These are phyloP conservation scores for Vicia sativa DNA, from an alignment of 306 rosid species.

Conservation along the genomic window DNA sequence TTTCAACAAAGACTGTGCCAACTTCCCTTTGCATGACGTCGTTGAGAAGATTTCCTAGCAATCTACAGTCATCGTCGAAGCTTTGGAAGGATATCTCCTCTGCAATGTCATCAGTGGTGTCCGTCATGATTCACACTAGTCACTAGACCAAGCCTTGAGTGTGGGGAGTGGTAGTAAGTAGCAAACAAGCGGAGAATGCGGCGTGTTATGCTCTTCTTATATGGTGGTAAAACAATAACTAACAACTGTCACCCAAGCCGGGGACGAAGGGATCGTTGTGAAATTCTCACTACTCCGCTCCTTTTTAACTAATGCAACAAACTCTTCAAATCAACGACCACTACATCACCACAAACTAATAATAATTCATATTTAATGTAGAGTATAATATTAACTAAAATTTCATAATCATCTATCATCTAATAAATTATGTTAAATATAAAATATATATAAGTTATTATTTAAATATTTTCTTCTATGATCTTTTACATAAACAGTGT, in stretches of 20 bases:
- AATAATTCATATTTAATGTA: too few relatives aligned
- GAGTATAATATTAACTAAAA: too few relatives aligned
- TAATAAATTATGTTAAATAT: too few relatives aligned
- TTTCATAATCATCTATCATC: too few relatives aligned
- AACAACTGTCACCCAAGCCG: slow-evolving; percentile 52
- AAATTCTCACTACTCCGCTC: slow-evolving; percentile 4
- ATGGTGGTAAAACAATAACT: slow-evolving; percentile 5
- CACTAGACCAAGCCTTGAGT: background rate
- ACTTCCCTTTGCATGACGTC: slow-evolving; percentile 80
- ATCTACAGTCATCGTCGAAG: slow-evolving; percentile 77
- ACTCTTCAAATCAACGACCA: background rate
- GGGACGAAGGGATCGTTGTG: slow-evolving; percentile 23
- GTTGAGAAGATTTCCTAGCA: slow-evolving; percentile 72
- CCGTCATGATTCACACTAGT: slow-evolving; percentile 80
- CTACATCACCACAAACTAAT: too few relatives aligned
- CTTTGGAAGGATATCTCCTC: slow-evolving; percentile 89
- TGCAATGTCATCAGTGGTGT: slow-evolving; percentile 83
- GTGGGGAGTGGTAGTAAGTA: background rate
- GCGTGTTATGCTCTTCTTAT: background rate
- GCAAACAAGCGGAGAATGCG: background rate
- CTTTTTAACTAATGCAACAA: background rate
- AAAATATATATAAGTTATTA: too few relatives aligned
- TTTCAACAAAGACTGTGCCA: slow-evolving; percentile 57
- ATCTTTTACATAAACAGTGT: too few relatives aligned
- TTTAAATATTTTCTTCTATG: too few relatives aligned